Base-by-base conservation (phyloP, 2,329 filamentous ascomycete species). In the Apiospora saccharicola region DNA sequence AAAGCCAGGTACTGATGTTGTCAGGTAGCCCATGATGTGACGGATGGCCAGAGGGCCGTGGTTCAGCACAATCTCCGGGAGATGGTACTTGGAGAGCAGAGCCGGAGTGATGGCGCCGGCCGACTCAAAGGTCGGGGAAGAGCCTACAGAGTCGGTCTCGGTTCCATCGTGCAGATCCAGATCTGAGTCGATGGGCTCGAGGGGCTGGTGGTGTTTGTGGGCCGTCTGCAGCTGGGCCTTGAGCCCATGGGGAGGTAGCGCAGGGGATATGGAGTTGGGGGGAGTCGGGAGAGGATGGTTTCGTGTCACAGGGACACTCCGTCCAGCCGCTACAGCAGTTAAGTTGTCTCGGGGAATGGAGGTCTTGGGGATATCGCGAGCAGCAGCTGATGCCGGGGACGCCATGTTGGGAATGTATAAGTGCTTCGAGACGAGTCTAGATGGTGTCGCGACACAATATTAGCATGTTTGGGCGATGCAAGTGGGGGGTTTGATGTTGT, bases 1-100 rank as follows among this genome's bases (percentile, higher is more conserved):
- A 81, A 98, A 98, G 74, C 96, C 96, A 37, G 96, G 96, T 14
- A 99, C 94, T 19, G 94, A 94, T 68, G 95, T 95, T 49, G 95
- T 98, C 79, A 99, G 88, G 83, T 97, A 96, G 75, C 94, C 94
- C 90, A 97, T 98, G 80, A 99, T 92, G 83, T 98, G 93, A 78
- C 96, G 93, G 82, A 99, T 98, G 70, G 96, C 95, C 82, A 98
- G 85, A 69, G 96, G 95, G 34, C 96, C 96, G 80, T 98, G 93
- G 80, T 92, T 91, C 74, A 98, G 88, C 80, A 99, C 88, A 82
- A 98, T 97, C 78, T 94, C 93, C 2, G 96, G 95, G 73, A 99
- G 89, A 81, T 98, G 93, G 81, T 96, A 90, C 83, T 93, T 96
- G 78, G 96, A 94, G 76, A 99, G 88, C 86, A 98, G 90, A 79